Evolutionary conservation across 1,139 yeast genomes (phyloP).

Genomic region (Suhomyces ambrosiae): DNA sequence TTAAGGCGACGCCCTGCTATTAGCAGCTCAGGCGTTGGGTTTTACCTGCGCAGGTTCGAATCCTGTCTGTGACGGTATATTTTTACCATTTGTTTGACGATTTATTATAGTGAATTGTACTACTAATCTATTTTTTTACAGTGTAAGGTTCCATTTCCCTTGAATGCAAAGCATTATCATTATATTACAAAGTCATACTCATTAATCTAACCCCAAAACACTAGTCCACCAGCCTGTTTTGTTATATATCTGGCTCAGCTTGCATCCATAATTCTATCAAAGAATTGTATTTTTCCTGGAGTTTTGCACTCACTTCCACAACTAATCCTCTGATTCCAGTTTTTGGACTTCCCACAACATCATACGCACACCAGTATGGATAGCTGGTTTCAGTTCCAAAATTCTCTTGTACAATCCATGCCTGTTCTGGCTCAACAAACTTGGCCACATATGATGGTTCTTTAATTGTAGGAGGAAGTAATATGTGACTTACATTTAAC

Average conservation of each 20-base stretch:
- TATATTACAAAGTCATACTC: no score
- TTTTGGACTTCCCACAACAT: conserved; percentile 29
- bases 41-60: conserved; percentile 66
- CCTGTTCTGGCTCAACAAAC: conserved; percentile 27
- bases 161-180: no score
- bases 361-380: conserved; percentile 41
- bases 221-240: not conserved
- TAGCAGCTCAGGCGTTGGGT: conserved; percentile 40
- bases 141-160: no score
- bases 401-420: conserved; percentile 25
- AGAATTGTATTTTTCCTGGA: conserved; percentile 11
- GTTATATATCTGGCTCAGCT: not conserved
- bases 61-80: conserved; percentile 57
- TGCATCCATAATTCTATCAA: conserved; percentile 16
- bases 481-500: conserved; percentile 23
- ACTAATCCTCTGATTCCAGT: conserved; percentile 14
- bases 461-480: conserved; percentile 26
- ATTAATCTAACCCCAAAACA: no score
- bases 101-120: no score
- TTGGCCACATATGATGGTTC: conserved; percentile 18
- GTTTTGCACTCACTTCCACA: conserved; percentile 5
- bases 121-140: not conserved
- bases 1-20: conserved; percentile 26
- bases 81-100: conserved; percentile 1
- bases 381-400: conserved; percentile 22